Conservation (phyloP, 192 early-diverging fungal species). For the Coemansia sp. region DNA sequence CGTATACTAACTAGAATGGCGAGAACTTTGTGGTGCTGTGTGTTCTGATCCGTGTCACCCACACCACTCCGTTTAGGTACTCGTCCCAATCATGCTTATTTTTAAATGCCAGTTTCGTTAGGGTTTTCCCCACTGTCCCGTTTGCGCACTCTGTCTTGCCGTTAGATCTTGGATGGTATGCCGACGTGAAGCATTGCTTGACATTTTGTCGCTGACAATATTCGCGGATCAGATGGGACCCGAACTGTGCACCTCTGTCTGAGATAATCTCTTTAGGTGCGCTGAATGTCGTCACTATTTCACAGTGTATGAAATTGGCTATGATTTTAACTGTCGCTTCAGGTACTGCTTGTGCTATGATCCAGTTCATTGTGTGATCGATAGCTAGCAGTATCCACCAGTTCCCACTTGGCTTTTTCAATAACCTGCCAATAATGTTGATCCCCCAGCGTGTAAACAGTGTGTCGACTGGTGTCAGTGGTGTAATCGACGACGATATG, state of each 20-base stretch:
- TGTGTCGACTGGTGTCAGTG: background rate
- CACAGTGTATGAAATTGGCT: slow-evolving; percentile 12
- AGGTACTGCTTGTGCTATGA: slow-evolving; percentile 6
- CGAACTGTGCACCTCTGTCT: slow-evolving; percentile 6
- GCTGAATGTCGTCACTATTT: slow-evolving; percentile 1
- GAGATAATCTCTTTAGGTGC: slow-evolving; percentile 13
- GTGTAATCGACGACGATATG: background rate
- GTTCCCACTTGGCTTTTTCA: slow-evolving; percentile 3
- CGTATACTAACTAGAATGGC: too few species aligned
- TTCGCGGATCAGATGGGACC: background rate
- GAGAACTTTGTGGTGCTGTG: too few species aligned
- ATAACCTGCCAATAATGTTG: slow-evolving; percentile 16
- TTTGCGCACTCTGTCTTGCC: slow-evolving; percentile 13
- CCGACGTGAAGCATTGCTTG: slow-evolving; percentile 9
- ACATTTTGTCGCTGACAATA: background rate
- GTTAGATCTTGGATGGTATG: slow-evolving; percentile 14
- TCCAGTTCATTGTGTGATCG: slow-evolving; percentile 16
- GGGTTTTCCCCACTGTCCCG: slow-evolving; percentile 2
- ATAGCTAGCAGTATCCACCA: slow-evolving; percentile 13
- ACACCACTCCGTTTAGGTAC: background rate
- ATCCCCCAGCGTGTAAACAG: slow-evolving; percentile 11
- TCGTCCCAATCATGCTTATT: slow-evolving; percentile 8
- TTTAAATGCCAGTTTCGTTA: background rate
- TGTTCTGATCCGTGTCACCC: too few species aligned
- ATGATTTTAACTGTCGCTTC: slow-evolving; percentile 11